Base-by-base conservation (phyloP, 176 grass and related monocot species). In the Carex pumila region DNA sequence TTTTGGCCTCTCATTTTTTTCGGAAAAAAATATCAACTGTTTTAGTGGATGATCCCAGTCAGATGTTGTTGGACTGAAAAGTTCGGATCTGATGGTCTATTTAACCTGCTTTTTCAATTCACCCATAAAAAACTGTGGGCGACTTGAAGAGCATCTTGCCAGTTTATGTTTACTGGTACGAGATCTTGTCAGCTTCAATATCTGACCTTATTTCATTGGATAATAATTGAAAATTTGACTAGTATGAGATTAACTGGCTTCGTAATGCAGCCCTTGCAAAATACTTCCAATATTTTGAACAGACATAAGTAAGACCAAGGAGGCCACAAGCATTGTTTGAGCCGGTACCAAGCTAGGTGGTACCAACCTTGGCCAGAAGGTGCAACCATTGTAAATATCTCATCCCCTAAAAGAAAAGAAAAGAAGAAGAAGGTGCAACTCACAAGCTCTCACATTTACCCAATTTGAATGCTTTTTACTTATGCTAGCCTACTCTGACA, bases 351-450 rank as follows among this genome's bases (percentile, higher is more conserved):
- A 79, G 91, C 96, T 1, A 87, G 69, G 83, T 99, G 96, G 96
- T 90, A 99, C 71, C 89, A 92, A 89, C 93, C 96, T 78, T 87
- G 93, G 85, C 96, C 96, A 50, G 92, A 99, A 91, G 88, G 88
- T 79, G 96, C 89, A 73, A 99, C 89, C 50, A 91, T 70, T 60
- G 96, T 99, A 85, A 88, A 79, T 62, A 64, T 18, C 74, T 75
- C 22, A 31, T 57, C 47, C 59, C 30, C 1, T 31, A 17, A 54
- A 82, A 66, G 62, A 50, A 63, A 31, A 63, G 0, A 25, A 25
- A 25, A 61, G 29, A 1, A 59, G 37, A 12, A 56, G 12, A 32
- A 31, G 56, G 25, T 25, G 15, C 52, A 76, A 54, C 69, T 32
- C 22, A 77, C 13, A 34, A 25, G n/a, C n/a, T 73, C 43, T 77